Evolutionary conservation across 228 moss, liverwort and hornwort genomes (phyloP), one percentile per base, ranked within the genome.

Genomic region (Sphagnum fallax): DNA sequence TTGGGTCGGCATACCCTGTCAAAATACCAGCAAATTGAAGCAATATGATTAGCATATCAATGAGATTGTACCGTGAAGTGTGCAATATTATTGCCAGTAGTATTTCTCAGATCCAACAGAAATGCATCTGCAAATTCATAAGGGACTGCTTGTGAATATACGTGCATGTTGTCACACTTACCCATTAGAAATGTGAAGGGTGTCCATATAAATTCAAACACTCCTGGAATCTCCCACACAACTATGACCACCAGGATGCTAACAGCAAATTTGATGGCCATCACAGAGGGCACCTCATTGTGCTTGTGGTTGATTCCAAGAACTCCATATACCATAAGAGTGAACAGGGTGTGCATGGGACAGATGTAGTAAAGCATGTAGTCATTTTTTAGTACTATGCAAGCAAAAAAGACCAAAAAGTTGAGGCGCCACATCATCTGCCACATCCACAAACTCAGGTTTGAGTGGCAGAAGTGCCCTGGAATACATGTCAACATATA

Each of bases 381-480:
- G 66, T 90, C 89, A 65, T 98, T 98, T 77, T 92, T 92, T 52
- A 98, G 89, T 55, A 98, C 77, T 9, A 94, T 47, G 80, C 98
- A 93, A 18, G 81, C 74, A 60, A 98, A 89, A 59, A 98, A 90
- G 15, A 98, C 98, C 81, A 98, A 71, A 73, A 94, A 98, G 73
- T 98, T 94, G 62, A 98, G 89, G 10, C 98, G 90, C 98, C 94
- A 98, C 93, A 93, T 97, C 93, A 97, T 93, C 91, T 95, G 94
- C 73, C 16, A 47, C 61, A 63, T 9, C 5, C 52, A 15, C 51
- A 64, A 52, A 53, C 16, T 14, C 10, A 4, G 51, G 49, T 48
- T 52, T 69, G 14, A 58, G 69, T 53, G 18, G 9, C 59, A 6
- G 13, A 50, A 50, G 2, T 2, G 3, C 32, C 32, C 32, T 32